Base-by-base conservation (phyloP, 2,329 filamentous ascomycete genomes). In the Paecilomyces variotii region DNA sequence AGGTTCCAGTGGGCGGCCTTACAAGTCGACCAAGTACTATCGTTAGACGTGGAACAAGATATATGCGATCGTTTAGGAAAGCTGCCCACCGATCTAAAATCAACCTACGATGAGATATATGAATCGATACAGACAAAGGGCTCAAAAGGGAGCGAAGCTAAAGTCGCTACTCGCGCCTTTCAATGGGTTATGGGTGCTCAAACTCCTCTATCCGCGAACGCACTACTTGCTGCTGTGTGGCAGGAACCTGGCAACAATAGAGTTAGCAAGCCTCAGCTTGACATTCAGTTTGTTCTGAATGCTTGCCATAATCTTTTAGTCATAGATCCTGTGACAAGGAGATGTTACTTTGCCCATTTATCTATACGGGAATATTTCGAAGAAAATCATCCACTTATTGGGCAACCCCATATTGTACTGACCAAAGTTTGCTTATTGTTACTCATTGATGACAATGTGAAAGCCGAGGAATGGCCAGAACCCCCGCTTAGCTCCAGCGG, bases 1-100 rank as follows among this genome's bases (percentile, higher is more conserved):
- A 72, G 71, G 71, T 73, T 73, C 56, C 70, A 70, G 59, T 72
- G 70, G 69, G 69, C 66, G 11, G 62, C 54, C 30, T 56, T 73
- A 3, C 71, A 73, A 59, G 66, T 72, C 53, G 57, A 61, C 7
- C 60, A 72, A 55, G 57, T 72, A 4, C 60, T 70, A 1, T 54
- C 64, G 3, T 60, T 67, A 6, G 3, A 60, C n/a, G 55, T 55
- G 9, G 57, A 63, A 58, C 28, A 52, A 4, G 66, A 66, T 19
- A 66, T 74, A 5, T 34, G 56, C 19, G 32, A 63, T 6, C 63
- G 67, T 7, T 62, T 74, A 1, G 68, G 68, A 30, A 67, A 65
- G 58, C 67, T 73, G 56, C 71, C 71, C 3, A 35, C 56, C 2
- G 63, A 56, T 56, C 65, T 74, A 10, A 59, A 67, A 35, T 56